A percentile compares a stretch with the other conserved stretches of the same genome.
These are phyloP conservation scores for Dendrobium huoshanense DNA, from an alignment of 106 monocot genomes.

Conservation along the genomic window DNA sequence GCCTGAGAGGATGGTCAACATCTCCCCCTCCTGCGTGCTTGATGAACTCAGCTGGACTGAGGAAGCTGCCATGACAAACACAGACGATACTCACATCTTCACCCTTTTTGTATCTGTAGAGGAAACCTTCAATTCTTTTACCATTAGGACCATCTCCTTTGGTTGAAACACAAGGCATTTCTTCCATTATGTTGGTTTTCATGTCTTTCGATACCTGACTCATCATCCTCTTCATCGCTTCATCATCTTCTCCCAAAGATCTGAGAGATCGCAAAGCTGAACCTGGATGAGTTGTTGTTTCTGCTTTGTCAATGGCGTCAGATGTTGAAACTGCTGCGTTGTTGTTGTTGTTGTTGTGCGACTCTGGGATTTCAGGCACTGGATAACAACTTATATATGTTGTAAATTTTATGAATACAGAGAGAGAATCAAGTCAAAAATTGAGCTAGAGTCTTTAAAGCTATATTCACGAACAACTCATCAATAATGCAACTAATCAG, in stretches of 20 bases:
- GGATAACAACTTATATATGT: background rate
- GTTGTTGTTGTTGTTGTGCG: background rate
- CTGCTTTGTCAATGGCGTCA: background rate
- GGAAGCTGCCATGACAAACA: slow-evolving; percentile 40
- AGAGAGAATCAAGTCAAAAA: too few species aligned
- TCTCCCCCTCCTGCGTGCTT: slow-evolving; percentile 42
- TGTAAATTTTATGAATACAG: too few species aligned
- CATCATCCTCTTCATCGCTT: slow-evolving; percentile 2
- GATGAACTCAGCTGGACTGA: slow-evolving; percentile 40
- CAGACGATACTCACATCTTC: slow-evolving; percentile 43
- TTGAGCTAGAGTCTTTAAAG: too few species aligned
- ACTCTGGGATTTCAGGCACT: background rate
- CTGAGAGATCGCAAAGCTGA: background rate
- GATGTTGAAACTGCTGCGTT: background rate
- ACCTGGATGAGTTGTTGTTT: background rate
- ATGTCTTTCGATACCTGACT: slow-evolving; percentile 11
- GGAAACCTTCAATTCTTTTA: slow-evolving; percentile 37
- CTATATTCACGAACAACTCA: too few species aligned
- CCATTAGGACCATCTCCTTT: slow-evolving; percentile 34
- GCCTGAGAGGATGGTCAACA: slow-evolving; percentile 34
- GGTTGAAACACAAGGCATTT: slow-evolving; percentile 42
- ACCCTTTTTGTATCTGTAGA: slow-evolving; percentile 34
- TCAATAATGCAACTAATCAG: too few species aligned
- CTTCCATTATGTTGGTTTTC: slow-evolving; percentile 26
- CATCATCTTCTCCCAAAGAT: slow-evolving; percentile 4